Base-by-base conservation (phyloP, 805 yeast species). In the Lipomyces mesembrius region DNA sequence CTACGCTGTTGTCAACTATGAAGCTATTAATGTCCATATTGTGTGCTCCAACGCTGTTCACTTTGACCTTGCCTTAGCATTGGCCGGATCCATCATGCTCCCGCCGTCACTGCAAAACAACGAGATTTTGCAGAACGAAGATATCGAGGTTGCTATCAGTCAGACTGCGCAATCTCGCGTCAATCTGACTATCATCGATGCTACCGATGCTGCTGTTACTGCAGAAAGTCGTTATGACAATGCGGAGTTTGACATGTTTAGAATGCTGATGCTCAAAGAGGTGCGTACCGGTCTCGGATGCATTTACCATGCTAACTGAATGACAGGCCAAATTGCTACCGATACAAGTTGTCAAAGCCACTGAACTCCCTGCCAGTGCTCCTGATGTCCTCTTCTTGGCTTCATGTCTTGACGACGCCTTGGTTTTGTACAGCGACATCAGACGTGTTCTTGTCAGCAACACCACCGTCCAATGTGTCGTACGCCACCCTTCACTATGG, bases 321-420 rank as follows among this genome's bases (percentile, higher is more conserved):
- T 43, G 49, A 43, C 22, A 43, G 49, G 22, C 49, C 22, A 43
- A 43, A n/a, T 5, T 43, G 14, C 49, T 43, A 8, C 49, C 49
- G 22, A 43, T 43, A 1, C 49, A 43, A 17, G 22, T 43, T n/a
- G 49, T 43, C 49, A 43, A 43, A n/a, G 9, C 49, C 1, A n/a
- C 49, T 43, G 22, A 17, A 25, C 20, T 43, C 14, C 57, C 57
- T 14, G 37, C 39, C 11, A 5, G 14, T 22, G 39, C 35, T 6
- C 57, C 57, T 11, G 57, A 54, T 34, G 57, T 54, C 6, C 32
- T 54, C 20, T 22, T 54, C 20, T 34, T 54, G 12, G 57, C 57
- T 3, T 54, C 57, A 5, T 54, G 57, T 29, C 37, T 54, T 34
- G 57, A 54, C 4, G 57, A 54, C 35, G 37, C 39, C 35, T 5